These are phyloP conservation scores for Neoconidiobolus thromboides DNA, from an alignment of 371 early-diverging fungal genomes.

Conservation along the genomic window DNA sequence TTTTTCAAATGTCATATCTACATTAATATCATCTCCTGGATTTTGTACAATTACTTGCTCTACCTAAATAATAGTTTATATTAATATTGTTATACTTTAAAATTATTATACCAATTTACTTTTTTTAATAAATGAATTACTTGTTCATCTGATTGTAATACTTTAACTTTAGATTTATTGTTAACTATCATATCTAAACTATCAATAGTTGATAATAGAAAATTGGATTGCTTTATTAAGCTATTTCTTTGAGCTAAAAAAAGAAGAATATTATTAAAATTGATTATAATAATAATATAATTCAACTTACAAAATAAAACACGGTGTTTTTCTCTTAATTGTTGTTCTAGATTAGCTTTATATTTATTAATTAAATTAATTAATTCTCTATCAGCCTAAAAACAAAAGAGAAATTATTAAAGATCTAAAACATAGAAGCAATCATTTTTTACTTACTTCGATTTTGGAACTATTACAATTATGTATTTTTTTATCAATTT, in stretches of 20 bases:
- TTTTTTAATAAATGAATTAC: slow-evolving; percentile 1
- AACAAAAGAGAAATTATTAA: not conserved
- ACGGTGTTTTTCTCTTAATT: slow-evolving; percentile 1
- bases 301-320: not conserved
- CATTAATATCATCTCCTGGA: not conserved
- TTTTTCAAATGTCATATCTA: slow-evolving; percentile 6
- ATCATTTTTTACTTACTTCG: not conserved
- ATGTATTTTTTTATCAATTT: slow-evolving; percentile 2
- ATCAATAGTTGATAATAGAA: not conserved
- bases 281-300: no score
- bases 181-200: not conserved
- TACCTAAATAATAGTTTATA: not conserved
- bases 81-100: no score
- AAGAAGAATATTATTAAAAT: not conserved
- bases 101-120: not conserved
- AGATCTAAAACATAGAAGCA: not conserved
- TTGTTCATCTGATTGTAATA: not conserved
- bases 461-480: not conserved
- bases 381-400: slow-evolving; percentile 4
- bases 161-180: not conserved
- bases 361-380: not conserved
- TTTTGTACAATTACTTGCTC: slow-evolving; percentile 6
- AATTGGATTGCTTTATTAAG: not conserved
- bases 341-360: slow-evolving; percentile 3
- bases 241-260: not conserved